phyloP scores from a whole-genome alignment of 352 stramenopile genomes.

The Globisporangium uncinulatum region DNA sequence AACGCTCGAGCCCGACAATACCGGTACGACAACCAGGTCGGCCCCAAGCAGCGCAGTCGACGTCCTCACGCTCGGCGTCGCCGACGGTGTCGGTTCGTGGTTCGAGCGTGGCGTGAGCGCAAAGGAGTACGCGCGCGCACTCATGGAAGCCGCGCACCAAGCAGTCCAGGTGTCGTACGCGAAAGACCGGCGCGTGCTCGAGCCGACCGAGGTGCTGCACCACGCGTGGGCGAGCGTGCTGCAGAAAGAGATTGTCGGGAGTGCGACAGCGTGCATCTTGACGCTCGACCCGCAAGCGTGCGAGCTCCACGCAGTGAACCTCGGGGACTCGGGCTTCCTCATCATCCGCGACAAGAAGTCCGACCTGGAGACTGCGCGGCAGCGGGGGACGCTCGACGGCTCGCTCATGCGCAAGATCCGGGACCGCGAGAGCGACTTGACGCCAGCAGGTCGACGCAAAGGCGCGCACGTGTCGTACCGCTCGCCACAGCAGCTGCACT shows the following conservation, averaged over 20 bases:
- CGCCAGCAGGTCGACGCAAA: slow-evolving; percentile 63
- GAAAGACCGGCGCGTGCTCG: slow-evolving; percentile 51
- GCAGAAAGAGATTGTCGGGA: slow-evolving; percentile 91
- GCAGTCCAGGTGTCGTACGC: slow-evolving; percentile 53
- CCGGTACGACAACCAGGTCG: slow-evolving; percentile 24
- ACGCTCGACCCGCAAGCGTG: slow-evolving; percentile 88
- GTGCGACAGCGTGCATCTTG: slow-evolving; percentile 89
- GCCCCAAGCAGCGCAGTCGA: slow-evolving; percentile 29
- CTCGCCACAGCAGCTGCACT: slow-evolving; percentile 94
- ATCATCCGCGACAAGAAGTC: slow-evolving; percentile 80
- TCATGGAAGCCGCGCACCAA: slow-evolving; percentile 75
- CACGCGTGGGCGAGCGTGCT: slow-evolving; percentile 74
- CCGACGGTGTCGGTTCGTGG: slow-evolving; percentile 95
- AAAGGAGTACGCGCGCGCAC: slow-evolving; percentile 55
- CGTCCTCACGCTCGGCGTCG: slow-evolving; percentile 91
- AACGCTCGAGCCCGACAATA: slow-evolving; percentile 35
- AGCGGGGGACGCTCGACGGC: slow-evolving; percentile 67
- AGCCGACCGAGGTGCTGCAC: slow-evolving; percentile 61
- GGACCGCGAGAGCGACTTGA: slow-evolving; percentile 60
- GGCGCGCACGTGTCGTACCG: slow-evolving; percentile 88
- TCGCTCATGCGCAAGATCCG: slow-evolving; percentile 66
- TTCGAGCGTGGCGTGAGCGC: slow-evolving; percentile 90
- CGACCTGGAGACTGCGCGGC: slow-evolving; percentile 50
- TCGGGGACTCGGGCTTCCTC: slow-evolving; percentile 90
- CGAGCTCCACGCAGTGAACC: slow-evolving; percentile 93